These are phyloP conservation scores for Chlamydomonas sp. DNA, from an alignment of 139 green algal genomes.

Conservation along the genomic window DNA sequence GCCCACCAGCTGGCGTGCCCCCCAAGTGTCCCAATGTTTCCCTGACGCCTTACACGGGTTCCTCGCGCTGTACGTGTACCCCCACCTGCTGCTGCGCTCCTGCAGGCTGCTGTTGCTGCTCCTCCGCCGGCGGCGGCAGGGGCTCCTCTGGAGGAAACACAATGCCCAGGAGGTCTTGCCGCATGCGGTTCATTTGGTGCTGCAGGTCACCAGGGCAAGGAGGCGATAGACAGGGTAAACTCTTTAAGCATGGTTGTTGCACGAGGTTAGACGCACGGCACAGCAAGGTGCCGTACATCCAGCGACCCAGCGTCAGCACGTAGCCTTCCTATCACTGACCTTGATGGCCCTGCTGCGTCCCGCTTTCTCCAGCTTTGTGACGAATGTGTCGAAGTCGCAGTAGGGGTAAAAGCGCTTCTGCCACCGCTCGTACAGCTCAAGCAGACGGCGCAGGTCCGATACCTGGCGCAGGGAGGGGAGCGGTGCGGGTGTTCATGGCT, in stretches of 20 bases:
- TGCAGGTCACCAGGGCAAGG: neutral
- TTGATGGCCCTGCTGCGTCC: constrained; percentile 45
- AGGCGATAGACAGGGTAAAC: no score
- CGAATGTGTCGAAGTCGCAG: constrained; percentile 59
- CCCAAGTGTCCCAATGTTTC: neutral
- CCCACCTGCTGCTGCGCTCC: neutral
- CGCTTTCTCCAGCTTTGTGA: constrained; percentile 61
- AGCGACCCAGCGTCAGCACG: neutral
- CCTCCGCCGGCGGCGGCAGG: no score
- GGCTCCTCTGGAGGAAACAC: constrained; percentile 8
- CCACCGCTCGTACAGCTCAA: constrained; percentile 68
- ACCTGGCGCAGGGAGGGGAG: constrained; percentile 36
- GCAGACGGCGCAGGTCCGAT: constrained; percentile 56
- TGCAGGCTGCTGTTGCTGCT: neutral
- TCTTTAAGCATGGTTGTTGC: neutral
- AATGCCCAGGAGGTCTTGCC: constrained; percentile 20
- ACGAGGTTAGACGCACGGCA: neutral
- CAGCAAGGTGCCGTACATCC: neutral
- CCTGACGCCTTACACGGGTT: neutral
- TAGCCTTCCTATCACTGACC: neutral
- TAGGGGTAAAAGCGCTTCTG: constrained; percentile 60
- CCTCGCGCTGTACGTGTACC: neutral
- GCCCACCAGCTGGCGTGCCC: neutral
- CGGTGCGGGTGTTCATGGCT: neutral
- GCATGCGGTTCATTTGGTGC: constrained; percentile 42